Base-by-base conservation (phyloP, 352 stramenopile genomes). In the Globisporangium cederbergense region DNA sequence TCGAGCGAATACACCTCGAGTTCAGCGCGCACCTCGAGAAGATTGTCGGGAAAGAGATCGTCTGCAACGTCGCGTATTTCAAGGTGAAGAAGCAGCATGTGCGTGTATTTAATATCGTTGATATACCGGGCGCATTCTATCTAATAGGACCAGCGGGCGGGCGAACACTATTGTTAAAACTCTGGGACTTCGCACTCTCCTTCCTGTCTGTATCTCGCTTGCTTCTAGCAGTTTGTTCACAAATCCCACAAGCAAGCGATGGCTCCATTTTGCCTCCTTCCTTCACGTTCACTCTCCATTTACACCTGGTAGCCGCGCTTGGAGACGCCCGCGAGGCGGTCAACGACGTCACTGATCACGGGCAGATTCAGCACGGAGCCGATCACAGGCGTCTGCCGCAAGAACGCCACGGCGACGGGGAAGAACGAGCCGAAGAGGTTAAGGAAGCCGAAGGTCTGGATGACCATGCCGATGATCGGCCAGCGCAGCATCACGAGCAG, bases 351-450 rank as follows among this genome's bases (percentile, higher is more conserved):
- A 47, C 80, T 81, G 58, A 98, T 79, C 11, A 85, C 83, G 2
- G 91, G 91, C 22, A 96, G 72, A 65, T 85, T 91, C 20, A 98
- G 82, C 56, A 97, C 72, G 25, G 80, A 82, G 61, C 94, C 92
- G 63, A 98, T 81, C 22, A 98, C 86, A 1, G 95, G 95, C 52
- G 90, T 97, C 73, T 98, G 89, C 28, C 90, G 88, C 75, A 98
- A 77, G 67, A 96, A 97, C 36, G 92, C 89, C 36, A 97, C 89
- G 0, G 92, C 93, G 65, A 98, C 96, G 1, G 95, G 93, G 73
- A 98, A 98, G 72, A 98, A 98, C 61, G 97, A 97, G 66, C 95
- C 95, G 77, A 98, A 98, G 42, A 98, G 76, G 78, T 98, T 98
- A 13, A 98, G 75, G 62, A 98, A 94, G 62, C 95, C 95, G 67